Evolutionary conservation across 1,284 basidiomycete species (phyloP), one percentile per base, ranked within the genome.

Genomic region (Papiliotrema nemorosa): DNA sequence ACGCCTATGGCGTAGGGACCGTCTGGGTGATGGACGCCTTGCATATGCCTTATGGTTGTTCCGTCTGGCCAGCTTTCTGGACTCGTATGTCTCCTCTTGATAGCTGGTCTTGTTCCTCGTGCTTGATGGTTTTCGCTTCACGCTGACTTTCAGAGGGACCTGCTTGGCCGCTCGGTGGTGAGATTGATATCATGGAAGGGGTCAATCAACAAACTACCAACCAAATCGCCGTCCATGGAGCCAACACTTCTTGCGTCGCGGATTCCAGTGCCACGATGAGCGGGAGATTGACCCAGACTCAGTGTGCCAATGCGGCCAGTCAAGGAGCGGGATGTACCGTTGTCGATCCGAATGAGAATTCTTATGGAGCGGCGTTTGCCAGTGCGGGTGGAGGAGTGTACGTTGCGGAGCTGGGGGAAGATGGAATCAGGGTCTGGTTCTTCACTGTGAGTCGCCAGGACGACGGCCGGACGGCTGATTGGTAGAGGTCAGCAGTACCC

Each of bases 321-420:
- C 66, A 54, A 22, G 85, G 85, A 57, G 71, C 81, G 39, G 85
- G 87, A 6, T 88, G 87, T 62, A 75, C 81, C 33, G 78, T 84
- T 26, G 72, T 74, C 6, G 81, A 83, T 62, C 78, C 80, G 2
- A 78, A 77, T 39, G 62, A 77, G 1, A 72, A 75, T 4, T 82
- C 81, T 9, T 88, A 85, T 59, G 87, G 86, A 21, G 75, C 77
- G 33, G 81, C 71, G 1, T 88, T 89, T 63, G 82, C 83, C 6
- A 70, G 71, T 3, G 78, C 78, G 3, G 81, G 82, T 13, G 87
- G 87, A 26, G 87, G 87, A 14, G 78, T 86, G 16, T 88, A 80
- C 58, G 82, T 87, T 24, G 83, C 85, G 5, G 85, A 88, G 70
- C 82, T 82, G 58, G 83, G 84, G 1, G 71, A 78, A 24, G 55